These are phyloP conservation scores for Eucalyptus sideroxylon DNA, from an alignment of 345 rosid genomes.

Conservation along the genomic window DNA sequence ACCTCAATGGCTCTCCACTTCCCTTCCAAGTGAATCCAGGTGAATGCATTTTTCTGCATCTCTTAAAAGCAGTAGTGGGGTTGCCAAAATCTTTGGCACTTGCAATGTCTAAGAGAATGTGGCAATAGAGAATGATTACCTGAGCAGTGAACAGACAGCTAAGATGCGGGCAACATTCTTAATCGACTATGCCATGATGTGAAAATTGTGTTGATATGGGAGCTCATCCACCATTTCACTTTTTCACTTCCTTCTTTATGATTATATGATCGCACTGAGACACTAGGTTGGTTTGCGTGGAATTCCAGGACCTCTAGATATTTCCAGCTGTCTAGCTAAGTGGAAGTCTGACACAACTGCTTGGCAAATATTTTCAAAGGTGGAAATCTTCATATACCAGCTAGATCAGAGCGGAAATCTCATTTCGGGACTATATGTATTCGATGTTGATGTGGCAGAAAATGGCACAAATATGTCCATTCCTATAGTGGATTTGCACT, in stretches of 20 bases:
- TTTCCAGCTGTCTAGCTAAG: constrained; percentile 44
- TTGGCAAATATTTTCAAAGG: constrained; percentile 85
- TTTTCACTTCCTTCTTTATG: background rate
- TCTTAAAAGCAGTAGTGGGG: background rate
- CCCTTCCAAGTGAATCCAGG: constrained; percentile 77
- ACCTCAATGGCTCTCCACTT: constrained; percentile 54
- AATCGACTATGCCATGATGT: background rate
- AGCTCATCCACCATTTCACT: background rate
- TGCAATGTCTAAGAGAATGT: background rate
- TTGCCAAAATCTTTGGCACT: background rate
- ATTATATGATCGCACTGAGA: background rate
- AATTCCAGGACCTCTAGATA: constrained; percentile 51
- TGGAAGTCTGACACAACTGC: constrained; percentile 49
- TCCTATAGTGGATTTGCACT: constrained; percentile 63
- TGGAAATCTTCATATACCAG: constrained; percentile 67
- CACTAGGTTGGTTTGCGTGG: background rate
- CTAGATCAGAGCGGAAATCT: constrained; percentile 64
- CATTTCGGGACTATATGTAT: constrained; percentile 46
- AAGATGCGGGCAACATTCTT: background rate
- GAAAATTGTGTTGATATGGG: background rate
- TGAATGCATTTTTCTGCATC: background rate
- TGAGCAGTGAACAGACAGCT: background rate
- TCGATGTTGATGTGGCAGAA: constrained; percentile 68
- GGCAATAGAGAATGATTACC: background rate
- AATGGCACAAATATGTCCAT: constrained; percentile 63